Evolutionary conservation across 176 grass and related monocot genomes (phyloP).

Genomic region (Carex pumila): DNA sequence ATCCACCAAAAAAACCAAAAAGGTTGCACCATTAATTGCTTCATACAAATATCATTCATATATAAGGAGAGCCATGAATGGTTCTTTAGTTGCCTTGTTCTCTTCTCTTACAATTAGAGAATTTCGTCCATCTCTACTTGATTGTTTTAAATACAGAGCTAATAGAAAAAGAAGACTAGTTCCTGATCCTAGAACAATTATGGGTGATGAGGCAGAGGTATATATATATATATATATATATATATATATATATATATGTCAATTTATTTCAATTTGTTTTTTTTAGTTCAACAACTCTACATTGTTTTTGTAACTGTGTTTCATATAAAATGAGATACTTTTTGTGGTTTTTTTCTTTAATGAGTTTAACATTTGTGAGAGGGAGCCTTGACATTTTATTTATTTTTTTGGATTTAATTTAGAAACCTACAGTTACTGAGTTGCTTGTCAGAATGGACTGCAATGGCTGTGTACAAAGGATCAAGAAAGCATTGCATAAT

Average conservation of each 20-base stretch:
- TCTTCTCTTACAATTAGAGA: not conserved
- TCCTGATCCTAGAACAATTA: not conserved
- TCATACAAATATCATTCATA: not conserved
- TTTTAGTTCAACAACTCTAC: not conserved
- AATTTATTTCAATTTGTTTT: not conserved
- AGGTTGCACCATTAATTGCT: not conserved
- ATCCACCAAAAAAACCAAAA: not conserved
- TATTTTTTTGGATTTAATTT: not conserved
- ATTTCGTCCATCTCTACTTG: not conserved
- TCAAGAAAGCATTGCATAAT: conserved; percentile 35
- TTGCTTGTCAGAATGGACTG: conserved; percentile 51
- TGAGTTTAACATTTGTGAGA: not conserved
- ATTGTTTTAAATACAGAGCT: not conserved
- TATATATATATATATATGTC: not conserved
- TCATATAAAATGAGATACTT: not conserved
- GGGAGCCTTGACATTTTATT: not conserved
- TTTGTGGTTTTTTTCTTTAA: no score
- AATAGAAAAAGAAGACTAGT: not conserved
- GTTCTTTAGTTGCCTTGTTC: conserved; percentile 13
- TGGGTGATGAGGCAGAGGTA: conserved; percentile 36
- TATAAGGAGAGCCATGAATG: conserved; percentile 18
- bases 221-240: not conserved
- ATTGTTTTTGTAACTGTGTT: not conserved
- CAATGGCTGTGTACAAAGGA: conserved; percentile 44
- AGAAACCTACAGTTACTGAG: conserved; percentile 40